Evolutionary conservation across 257 asterid species (phyloP).

Genomic region (Plantago ovata): DNA sequence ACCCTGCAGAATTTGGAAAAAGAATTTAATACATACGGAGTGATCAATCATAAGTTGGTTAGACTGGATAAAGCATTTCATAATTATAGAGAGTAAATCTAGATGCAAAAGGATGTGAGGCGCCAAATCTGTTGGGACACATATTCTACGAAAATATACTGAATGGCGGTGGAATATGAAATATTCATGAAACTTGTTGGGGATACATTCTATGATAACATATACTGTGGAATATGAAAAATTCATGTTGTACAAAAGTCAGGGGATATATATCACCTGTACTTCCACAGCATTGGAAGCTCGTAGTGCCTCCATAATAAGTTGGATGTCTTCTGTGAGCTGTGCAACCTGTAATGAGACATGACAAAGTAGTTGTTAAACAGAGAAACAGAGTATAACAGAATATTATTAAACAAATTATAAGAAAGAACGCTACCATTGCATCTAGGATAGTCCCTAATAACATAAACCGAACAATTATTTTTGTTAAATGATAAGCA

Average conservation of each 20-base stretch:
- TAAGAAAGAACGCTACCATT: no score
- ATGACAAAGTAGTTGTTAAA: neutral
- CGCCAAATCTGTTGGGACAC: neutral
- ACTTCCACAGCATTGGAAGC: slow-evolving; percentile 65
- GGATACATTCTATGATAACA: neutral
- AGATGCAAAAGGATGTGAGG: no score
- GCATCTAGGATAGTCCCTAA: no score
- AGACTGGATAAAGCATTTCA: no score
- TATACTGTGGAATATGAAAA: neutral
- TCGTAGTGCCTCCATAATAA: slow-evolving; percentile 47
- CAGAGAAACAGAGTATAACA: neutral
- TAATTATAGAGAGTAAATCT: no score
- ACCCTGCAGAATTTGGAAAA: slow-evolving; percentile 35
- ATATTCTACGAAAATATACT: no score
- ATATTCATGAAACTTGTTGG: neutral
- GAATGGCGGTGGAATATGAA: neutral
- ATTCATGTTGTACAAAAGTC: neutral
- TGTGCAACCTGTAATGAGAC: slow-evolving; percentile 38
- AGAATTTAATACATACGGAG: neutral
- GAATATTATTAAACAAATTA: neutral
- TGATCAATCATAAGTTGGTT: neutral
- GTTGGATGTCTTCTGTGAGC: slow-evolving; percentile 62
- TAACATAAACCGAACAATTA: neutral
- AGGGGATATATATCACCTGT: slow-evolving; percentile 40
- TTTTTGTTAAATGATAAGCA: neutral